Base-by-base conservation (phyloP, 371 early-diverging fungal species). In the Circinella minor region DNA sequence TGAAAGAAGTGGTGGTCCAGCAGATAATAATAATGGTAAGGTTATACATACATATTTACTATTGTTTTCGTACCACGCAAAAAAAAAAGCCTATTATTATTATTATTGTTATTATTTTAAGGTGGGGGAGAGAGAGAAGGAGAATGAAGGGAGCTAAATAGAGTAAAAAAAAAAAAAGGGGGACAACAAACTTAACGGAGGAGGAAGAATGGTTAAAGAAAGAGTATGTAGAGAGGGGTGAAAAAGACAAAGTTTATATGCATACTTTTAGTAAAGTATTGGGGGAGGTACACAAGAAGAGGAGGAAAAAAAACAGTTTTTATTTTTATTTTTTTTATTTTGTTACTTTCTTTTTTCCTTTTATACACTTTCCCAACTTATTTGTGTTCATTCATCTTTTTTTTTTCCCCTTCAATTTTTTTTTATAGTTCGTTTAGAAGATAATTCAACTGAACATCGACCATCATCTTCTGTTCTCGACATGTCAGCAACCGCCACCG, bases 381-480 rank as follows among this genome's bases (percentile, higher is more conserved):
- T 20, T 55, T 27, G 27, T 27, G 43, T 14, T 66, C 59, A 57
- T 7, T 17, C 57, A 15, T 47, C 49, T 60, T 66, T 55, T 55
- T 38, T 55, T 57, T 39, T 43, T 66, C 10, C 57, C 34, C 39
- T 13, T 54, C n/a, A 34, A 20, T 18, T 67, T 3, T 27, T 36
- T 67, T 65, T 34, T 49, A 65, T 66, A 38, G 55, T 11, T 20
- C 46, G 36, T 18, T 61, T 18, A 68, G 48, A 70, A 57, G 61
- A 65, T 36, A 36, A 17, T 49, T 38, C 46, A 17, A n/a, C 20
- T 46, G 57, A 61, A 37, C 2, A 36, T 63, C 63, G 48, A 65
- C 49, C 69, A 37, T 63, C 62, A 18, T 38, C 43, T 43, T 43
- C 63, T 4, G 20, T 61, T 43, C 63, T 63, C 46, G 46, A 64